These are phyloP conservation scores for Pichia occidentalis DNA, from an alignment of 805 yeast species.

Conservation along the genomic window DNA sequence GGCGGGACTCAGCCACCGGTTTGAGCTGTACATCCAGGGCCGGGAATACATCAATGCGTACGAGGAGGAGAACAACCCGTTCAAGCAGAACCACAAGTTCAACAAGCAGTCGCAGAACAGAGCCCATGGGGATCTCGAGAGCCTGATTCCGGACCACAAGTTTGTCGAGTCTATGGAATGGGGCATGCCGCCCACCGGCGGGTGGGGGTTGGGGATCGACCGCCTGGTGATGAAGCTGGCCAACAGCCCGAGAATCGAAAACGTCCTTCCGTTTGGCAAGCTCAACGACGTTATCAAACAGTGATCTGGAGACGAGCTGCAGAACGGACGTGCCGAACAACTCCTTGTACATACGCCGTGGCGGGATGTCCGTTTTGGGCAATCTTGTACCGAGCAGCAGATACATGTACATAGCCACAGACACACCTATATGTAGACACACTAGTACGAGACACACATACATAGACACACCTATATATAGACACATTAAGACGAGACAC, in stretches of 20 bases:
- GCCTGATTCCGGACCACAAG: constrained; percentile 61
- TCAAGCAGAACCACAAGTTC: constrained; percentile 60
- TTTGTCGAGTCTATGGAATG: constrained; percentile 77
- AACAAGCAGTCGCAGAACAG: constrained; percentile 46
- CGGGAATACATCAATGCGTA: constrained; percentile 87
- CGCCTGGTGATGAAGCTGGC: constrained; percentile 75
- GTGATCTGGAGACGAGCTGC: constrained; percentile 25
- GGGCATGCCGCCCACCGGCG: constrained; percentile 97
- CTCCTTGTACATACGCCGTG: too few species aligned
- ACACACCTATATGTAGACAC: too few species aligned
- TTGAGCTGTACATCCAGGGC: constrained; percentile 77
- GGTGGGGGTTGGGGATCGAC: constrained; percentile 96
- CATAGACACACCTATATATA: too few species aligned
- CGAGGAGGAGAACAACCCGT: constrained; percentile 92
- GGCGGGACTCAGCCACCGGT: constrained; percentile 35
- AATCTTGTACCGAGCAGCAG: too few species aligned
- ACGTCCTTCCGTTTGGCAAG: constrained; percentile 69
- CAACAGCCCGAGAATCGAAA: constrained; percentile 59
- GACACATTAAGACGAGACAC: too few species aligned
- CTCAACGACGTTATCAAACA: constrained; percentile 64
- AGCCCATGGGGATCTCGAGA: constrained; percentile 49
- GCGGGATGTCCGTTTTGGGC: too few species aligned
- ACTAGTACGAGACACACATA: too few species aligned
- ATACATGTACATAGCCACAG: too few species aligned
- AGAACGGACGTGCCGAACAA: too few species aligned